Evolutionary conservation across 108 stramenopile genomes (phyloP).

Genomic region (Conticribra guillardii): DNA sequence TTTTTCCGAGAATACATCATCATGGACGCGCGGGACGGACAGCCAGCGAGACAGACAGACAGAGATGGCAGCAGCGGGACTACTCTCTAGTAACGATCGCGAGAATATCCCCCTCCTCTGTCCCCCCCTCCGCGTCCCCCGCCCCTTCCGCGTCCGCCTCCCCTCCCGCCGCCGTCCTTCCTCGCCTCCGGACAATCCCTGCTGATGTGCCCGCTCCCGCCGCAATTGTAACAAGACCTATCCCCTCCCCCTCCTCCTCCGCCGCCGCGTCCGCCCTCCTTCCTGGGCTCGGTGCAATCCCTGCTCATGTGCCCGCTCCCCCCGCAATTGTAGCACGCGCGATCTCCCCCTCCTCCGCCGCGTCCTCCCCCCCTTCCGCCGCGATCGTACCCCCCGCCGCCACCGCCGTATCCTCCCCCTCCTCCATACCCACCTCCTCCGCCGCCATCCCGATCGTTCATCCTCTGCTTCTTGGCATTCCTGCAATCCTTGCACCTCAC

Average conservation of each 20-base stretch:
- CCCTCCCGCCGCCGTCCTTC: too few relatives aligned
- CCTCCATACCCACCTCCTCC: constrained; percentile 6
- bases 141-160: too few relatives aligned
- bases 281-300: constrained; percentile 21
- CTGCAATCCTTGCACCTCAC: constrained; percentile 23
- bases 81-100: too few relatives aligned
- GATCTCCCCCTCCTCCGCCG: constrained; percentile 18
- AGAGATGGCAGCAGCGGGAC: too few relatives aligned
- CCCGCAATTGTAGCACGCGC: constrained; percentile 43
- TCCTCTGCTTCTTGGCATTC: constrained; percentile 14
- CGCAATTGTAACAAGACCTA: constrained; percentile 38
- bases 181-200: constrained; percentile 28
- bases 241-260: constrained; percentile 14
- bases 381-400: not conserved
- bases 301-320: constrained; percentile 26
- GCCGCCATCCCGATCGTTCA: constrained; percentile 10
- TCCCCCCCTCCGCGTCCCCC: too few relatives aligned
- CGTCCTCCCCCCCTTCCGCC: too few relatives aligned
- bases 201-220: constrained; percentile 17
- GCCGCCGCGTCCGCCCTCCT: constrained; percentile 12
- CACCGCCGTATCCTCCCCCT: not conserved
- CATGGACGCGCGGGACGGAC: too few relatives aligned
- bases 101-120: too few relatives aligned
- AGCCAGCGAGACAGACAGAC: too few relatives aligned
- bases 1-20: too few relatives aligned